Evolutionary conservation across 345 rosid genomes (phyloP).

Genomic region (Eucalyptus marginata): DNA sequence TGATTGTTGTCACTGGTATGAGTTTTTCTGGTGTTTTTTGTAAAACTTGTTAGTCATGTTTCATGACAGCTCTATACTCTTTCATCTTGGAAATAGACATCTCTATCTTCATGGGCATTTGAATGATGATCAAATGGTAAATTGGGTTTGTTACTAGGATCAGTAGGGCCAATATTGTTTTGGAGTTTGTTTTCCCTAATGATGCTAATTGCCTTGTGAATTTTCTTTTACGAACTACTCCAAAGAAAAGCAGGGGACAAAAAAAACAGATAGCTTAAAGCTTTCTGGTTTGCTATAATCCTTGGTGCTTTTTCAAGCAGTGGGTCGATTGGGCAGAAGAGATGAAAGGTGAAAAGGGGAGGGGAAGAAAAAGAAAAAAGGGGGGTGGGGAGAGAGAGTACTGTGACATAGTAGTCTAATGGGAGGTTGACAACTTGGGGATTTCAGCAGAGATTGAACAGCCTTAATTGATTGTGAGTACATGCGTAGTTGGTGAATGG

Average conservation of each 20-base stretch:
- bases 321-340: background rate
- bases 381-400: background rate
- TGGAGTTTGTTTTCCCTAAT: background rate
- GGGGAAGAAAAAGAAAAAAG: background rate
- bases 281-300: background rate
- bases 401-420: background rate
- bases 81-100: background rate
- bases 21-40: background rate
- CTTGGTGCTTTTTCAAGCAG: background rate
- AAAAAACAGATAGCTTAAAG: background rate
- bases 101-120: background rate
- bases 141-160: background rate
- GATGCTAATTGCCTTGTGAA: background rate
- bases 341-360: background rate
- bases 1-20: slow-evolving; percentile 85
- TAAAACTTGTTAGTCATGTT: background rate
- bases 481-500: background rate
- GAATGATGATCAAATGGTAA: background rate
- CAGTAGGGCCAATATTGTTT: background rate
- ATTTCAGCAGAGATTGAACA: background rate
- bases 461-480: background rate
- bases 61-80: background rate
- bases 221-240: background rate
- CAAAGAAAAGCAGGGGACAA: background rate
- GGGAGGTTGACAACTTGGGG: background rate